Evolutionary conservation across 768 basidiomycete species (phyloP).

Genomic region (Daedaleopsis sinensis): DNA sequence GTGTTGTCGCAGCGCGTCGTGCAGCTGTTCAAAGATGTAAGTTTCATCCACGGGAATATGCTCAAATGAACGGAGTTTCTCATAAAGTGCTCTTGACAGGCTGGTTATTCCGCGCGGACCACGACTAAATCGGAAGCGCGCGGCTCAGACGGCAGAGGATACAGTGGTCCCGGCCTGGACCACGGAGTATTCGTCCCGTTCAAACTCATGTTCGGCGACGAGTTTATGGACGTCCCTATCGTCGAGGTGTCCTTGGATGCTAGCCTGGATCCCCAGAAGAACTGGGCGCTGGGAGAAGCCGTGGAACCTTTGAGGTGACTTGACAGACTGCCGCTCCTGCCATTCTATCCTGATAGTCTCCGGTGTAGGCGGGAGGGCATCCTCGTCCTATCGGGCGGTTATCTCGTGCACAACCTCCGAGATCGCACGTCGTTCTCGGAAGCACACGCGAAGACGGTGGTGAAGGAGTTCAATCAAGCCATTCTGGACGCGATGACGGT

Average conservation of each 20-base stretch:
- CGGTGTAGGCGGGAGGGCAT: constrained; percentile 60
- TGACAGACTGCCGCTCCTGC: constrained; percentile 8
- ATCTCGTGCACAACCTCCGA: constrained; percentile 67
- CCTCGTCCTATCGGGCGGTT: constrained; percentile 70
- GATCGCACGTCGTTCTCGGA: constrained; percentile 56
- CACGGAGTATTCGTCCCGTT: constrained; percentile 86
- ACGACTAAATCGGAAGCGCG: constrained; percentile 53
- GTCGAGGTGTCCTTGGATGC: constrained; percentile 72
- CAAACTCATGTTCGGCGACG: constrained; percentile 74
- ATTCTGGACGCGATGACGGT: constrained; percentile 56
- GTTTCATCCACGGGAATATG: background rate
- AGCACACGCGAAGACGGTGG: constrained; percentile 46
- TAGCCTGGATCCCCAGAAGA: constrained; percentile 57
- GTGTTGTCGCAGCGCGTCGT: constrained; percentile 61
- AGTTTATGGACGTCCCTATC: constrained; percentile 63
- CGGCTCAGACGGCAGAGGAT: constrained; percentile 68
- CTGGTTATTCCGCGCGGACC: constrained; percentile 55
- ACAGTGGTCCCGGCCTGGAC: constrained; percentile 66
- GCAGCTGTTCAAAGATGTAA: constrained; percentile 57
- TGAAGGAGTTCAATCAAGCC: constrained; percentile 62
- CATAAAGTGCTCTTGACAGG: constrained; percentile 35
- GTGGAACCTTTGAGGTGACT: constrained; percentile 58
- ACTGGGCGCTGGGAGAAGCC: constrained; percentile 69
- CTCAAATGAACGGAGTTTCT: background rate
- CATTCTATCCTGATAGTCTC: constrained; percentile 11